Base-by-base conservation (phyloP, 2,329 filamentous ascomycete genomes). In the Hortaea sp. region DNA sequence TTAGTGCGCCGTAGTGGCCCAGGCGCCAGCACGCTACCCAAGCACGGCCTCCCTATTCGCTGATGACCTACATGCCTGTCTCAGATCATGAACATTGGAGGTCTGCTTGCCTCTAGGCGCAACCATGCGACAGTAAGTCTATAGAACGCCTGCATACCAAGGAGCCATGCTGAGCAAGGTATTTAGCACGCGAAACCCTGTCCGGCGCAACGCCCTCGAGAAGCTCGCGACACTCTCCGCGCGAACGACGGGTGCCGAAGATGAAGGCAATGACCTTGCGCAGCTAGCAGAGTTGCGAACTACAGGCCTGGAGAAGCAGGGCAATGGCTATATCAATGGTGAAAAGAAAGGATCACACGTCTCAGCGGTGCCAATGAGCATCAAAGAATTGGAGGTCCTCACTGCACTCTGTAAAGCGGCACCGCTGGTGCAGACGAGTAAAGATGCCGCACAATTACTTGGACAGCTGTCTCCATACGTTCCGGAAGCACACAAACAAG, bases 361-460 rank as follows among this genome's bases (percentile, higher is more conserved):
- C 13, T 56, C 61, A 6, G 55, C 56, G 20, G 57, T 66, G 7
- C 65, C 64, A 1, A 72, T 71, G 64, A 66, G 82, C 44, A 80
- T 89, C 45, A 82, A 86, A 59, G 94, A 98, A 72, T 83, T 95
- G 56, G 90, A 98, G 65, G 85, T 94, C 44, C 76, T 98, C 28
- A 70, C 97, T 28, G 88, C 92, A 39, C 75, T 98, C 28, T 97
- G 90, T 72, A 90, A 89, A 68, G 87, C 90, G 44, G 87, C 89
- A 3, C 84, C 88, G 4, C 76, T 80, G 27, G 75, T 97, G 28
- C 75, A 81, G 44, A 81, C 79, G 40, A 66, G 71, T 38, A 79
- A 86, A 50, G 84, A 85, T 60, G 89, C 88, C 29, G 79, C 85
- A 58, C 84, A 81, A 57, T 78, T 98, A 35, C 78, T 82, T n/a